A percentile compares a stretch with the other conserved stretches of the same genome.
Conservation (phyloP, 345 rosid genomes). For the Pseudoturritis turrita region DNA sequence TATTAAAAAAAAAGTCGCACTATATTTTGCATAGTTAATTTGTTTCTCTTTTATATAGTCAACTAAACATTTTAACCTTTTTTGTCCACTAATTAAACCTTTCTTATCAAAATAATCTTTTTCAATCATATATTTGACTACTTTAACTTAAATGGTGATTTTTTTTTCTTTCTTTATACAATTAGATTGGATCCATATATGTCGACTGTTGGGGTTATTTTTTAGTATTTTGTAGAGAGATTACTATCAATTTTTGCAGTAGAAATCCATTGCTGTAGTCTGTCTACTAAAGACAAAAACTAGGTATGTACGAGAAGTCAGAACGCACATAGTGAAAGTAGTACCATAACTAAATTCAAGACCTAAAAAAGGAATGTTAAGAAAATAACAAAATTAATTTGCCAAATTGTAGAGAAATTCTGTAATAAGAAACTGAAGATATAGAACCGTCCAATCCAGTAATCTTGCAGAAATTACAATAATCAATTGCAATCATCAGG, state of each 20-base stretch:
- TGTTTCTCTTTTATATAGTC: background rate
- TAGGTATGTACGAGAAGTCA: too few relatives aligned
- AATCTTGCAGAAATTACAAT: conserved; percentile 10
- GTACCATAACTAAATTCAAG: background rate
- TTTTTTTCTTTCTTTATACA: background rate
- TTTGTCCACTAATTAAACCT: background rate
- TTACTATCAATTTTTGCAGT: background rate
- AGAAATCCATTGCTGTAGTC: background rate
- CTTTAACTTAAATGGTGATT: background rate
- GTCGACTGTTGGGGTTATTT: too few relatives aligned
- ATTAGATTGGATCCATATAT: background rate
- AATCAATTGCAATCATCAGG: conserved; percentile 7
- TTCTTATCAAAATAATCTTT: background rate
- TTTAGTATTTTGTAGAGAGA: background rate
- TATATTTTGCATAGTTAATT: background rate
- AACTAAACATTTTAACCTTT: background rate
- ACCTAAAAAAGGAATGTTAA: background rate
- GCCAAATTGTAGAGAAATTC: background rate
- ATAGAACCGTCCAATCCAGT: background rate
- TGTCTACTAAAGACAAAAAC: background rate
- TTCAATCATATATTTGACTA: background rate
- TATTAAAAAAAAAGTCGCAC: too few relatives aligned
- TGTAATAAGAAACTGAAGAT: background rate
- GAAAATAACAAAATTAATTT: background rate
- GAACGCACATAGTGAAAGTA: too few relatives aligned